A percentile compares a stretch with the other conserved stretches of the same genome.
Evolutionary conservation across 768 basidiomycete species (phyloP).

Genomic region (Pleurotus cornucopiae): DNA sequence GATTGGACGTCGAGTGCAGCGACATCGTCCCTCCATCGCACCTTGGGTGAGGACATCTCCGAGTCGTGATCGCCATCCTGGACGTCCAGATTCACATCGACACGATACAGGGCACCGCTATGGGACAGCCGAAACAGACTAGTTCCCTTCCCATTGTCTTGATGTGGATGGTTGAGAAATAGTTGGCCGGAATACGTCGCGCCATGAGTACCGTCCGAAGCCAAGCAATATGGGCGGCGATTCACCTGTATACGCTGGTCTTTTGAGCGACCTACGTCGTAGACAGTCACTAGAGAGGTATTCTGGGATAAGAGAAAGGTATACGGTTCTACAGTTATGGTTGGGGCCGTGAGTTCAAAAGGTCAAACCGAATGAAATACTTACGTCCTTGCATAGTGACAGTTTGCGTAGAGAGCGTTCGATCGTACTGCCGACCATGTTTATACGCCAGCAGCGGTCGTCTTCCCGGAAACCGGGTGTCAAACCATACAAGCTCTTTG

Average conservation of each 20-base stretch:
- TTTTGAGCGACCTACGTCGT: conserved; percentile 48
- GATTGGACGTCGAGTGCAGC: conserved; percentile 27
- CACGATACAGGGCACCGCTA: conserved; percentile 39
- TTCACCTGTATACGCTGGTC: conserved; percentile 41
- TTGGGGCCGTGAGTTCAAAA: not conserved
- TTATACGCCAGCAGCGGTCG: conserved; percentile 58
- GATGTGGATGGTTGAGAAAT: conserved; percentile 28
- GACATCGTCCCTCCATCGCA: conserved; percentile 38
- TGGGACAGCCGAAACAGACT: conserved; percentile 45
- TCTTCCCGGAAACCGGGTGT: conserved; percentile 45
- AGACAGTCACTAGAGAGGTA: conserved; percentile 57
- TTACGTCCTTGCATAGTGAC: conserved; percentile 19
- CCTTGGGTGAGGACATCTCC: conserved; percentile 4
- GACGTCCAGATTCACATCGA: conserved; percentile 27
- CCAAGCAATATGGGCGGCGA: conserved; percentile 40
- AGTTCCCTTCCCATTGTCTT: conserved; percentile 17
- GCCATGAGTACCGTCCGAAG: conserved; percentile 21
- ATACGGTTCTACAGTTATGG: conserved; percentile 32
- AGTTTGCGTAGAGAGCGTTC: conserved; percentile 44
- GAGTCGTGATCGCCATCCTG: conserved; percentile 10
- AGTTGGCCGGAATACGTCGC: conserved; percentile 24
- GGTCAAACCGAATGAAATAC: not conserved
- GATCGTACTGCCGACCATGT: conserved; percentile 60
- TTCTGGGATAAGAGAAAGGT: conserved; percentile 58
- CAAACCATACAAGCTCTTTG: conserved; percentile 64